These are phyloP conservation scores for Galerina sulciceps DNA, from an alignment of 768 basidiomycete genomes.

Conservation along the genomic window DNA sequence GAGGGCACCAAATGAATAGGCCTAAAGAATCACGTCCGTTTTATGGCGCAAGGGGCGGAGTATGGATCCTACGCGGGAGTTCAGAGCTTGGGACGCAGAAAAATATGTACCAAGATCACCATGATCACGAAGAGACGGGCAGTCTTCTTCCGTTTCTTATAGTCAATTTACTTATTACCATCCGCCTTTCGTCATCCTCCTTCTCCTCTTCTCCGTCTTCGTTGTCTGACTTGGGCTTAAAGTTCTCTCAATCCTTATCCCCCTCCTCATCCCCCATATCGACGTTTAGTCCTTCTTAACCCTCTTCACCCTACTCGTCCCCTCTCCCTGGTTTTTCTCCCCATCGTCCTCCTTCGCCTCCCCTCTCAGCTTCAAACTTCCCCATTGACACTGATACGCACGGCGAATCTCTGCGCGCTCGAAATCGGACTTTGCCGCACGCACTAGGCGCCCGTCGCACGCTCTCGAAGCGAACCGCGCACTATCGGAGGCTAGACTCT, in stretches of 20 bases:
- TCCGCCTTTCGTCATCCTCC: slow-evolving; percentile 50
- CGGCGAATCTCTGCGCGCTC: no score
- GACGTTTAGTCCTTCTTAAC: slow-evolving; percentile 54
- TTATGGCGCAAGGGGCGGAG: no score
- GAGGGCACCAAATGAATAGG: no score
- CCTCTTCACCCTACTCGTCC: slow-evolving; percentile 49
- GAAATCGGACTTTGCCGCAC: no score
- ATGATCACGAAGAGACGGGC: slow-evolving; percentile 28
- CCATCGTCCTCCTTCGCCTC: slow-evolving; percentile 45
- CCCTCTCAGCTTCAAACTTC: slow-evolving; percentile 42
- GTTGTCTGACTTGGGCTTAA: slow-evolving; percentile 26
- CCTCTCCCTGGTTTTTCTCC: slow-evolving; percentile 44
- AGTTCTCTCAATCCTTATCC: slow-evolving; percentile 63
- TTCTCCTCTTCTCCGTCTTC: slow-evolving; percentile 51
- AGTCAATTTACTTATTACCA: slow-evolving; percentile 55
- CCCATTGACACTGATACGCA: no score
- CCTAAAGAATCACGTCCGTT: no score
- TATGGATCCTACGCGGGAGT: no score
- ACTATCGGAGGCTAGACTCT: no score
- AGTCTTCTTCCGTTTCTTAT: slow-evolving; percentile 71
- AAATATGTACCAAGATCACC: no score
- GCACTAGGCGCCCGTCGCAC: no score
- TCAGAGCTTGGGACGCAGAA: no score
- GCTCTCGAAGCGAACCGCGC: no score
- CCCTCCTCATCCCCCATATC: slow-evolving; percentile 52